Base-by-base conservation (phyloP, 257 asterid species). In the Mentha longifolia region DNA sequence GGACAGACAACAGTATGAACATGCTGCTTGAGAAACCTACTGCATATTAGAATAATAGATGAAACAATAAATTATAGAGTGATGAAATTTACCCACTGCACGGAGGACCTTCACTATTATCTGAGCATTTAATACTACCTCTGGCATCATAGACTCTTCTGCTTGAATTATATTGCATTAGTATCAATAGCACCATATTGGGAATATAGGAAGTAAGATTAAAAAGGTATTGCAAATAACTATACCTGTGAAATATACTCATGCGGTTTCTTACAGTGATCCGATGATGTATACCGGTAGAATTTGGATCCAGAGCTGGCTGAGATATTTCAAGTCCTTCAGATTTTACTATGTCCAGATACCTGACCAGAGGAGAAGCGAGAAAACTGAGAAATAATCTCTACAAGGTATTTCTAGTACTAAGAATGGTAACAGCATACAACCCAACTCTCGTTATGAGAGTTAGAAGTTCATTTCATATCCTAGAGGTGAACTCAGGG, bases 241-340 rank as follows among this genome's bases (percentile, higher is more conserved):
- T 77, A 9, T 68, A 89, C 97, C 88, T 83, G 72, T 92, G 98
- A 74, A 89, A 84, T 74, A 19, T 79, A 9, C 85, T 78, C 75
- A 80, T 76, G 82, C 95, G 87, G 65, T 81, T 88, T 67, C 97
- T 84, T 70, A 92, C 33, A 50, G 98, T 92, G 68, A 92, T 92
- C 61, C 90, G 83, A 83, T 88, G 98, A 75, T 92, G 98, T 82
- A 92, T 92, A 76, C 96, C 98, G 31, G 96, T 88, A 30, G 98
- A 92, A 80, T 92, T 89, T 70, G 98, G 98, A 85, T 89, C 96
- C 80, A 92, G 80, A 73, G 98, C 98, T 56, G 98, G 98, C 87
- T 92, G 98, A 55, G 98, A 92, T 77, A 92, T 92, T 71, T 89
- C 98, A 52, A 92, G 82, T 33, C 95, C 96, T 85, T 79, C 96